Conservation (phyloP, 2,329 filamentous ascomycete species). For the Aspergillus flavus region DNA sequence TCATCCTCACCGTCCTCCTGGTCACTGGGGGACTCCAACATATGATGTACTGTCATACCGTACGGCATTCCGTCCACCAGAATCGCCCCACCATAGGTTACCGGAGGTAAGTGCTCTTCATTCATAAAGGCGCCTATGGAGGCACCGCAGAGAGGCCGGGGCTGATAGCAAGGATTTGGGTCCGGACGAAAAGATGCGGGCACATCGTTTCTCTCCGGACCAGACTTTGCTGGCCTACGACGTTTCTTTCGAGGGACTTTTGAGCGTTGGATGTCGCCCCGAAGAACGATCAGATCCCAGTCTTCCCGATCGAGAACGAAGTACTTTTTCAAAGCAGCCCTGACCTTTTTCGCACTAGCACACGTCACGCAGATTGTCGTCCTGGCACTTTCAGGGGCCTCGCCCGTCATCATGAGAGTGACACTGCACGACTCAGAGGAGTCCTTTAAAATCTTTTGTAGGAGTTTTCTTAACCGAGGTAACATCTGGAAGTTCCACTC, state of each 20-base stretch:
- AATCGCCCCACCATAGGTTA: constrained; percentile 86
- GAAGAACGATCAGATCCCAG: constrained; percentile 63
- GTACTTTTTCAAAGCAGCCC: constrained; percentile 59
- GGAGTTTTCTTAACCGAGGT: constrained; percentile 59
- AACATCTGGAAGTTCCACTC: constrained; percentile 63
- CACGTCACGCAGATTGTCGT: constrained; percentile 68
- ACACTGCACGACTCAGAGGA: constrained; percentile 64
- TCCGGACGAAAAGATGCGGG: constrained; percentile 33
- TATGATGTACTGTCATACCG: constrained; percentile 96
- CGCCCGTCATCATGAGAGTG: constrained; percentile 62
- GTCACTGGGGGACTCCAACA: constrained; percentile 72
- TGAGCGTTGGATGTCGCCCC: constrained; percentile 59
- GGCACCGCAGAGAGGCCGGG: constrained; percentile 78
- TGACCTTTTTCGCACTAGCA: constrained; percentile 60
- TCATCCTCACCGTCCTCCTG: constrained; percentile 51
- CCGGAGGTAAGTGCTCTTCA: constrained; percentile 82
- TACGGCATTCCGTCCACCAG: constrained; percentile 81
- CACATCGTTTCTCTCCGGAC: constrained; percentile 28
- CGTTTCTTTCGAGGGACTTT: constrained; percentile 51
- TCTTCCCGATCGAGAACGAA: constrained; percentile 59
- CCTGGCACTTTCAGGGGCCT: constrained; percentile 57
- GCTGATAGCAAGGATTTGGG: constrained; percentile 75
- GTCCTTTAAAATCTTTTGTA: constrained; percentile 61
- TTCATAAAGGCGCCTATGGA: constrained; percentile 91
- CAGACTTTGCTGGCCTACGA: constrained; percentile 38